These are phyloP conservation scores for Crassisporium funariophilum DNA, from an alignment of 768 basidiomycete genomes.

Conservation along the genomic window DNA sequence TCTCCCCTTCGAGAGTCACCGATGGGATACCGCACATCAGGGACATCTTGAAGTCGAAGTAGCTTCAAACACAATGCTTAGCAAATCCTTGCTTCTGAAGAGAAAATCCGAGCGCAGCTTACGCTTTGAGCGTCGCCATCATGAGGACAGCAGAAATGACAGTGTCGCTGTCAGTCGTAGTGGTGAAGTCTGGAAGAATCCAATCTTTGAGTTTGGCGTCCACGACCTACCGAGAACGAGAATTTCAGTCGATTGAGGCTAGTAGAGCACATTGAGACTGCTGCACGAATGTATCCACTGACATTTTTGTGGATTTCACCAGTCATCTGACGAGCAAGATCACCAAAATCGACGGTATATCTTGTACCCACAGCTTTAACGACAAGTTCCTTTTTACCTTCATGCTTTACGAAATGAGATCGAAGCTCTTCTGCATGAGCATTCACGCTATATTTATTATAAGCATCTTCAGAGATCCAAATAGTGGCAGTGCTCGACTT, in stretches of 20 bases:
- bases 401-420: conserved; percentile 32
- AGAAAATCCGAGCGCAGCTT: neutral
- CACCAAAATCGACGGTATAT: conserved; percentile 30
- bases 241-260: neutral
- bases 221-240: conserved; percentile 10
- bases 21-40: conserved; percentile 25
- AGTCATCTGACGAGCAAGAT: conserved; percentile 31
- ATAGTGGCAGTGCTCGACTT: conserved; percentile 17
- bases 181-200: conserved; percentile 18
- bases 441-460: conserved; percentile 8
- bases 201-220: conserved; percentile 19
- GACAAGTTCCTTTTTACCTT: conserved; percentile 31
- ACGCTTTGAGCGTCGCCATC: conserved; percentile 22
- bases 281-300: neutral
- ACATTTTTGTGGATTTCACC: conserved; percentile 25
- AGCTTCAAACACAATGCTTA: conserved; percentile 3
- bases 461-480: conserved; percentile 15
- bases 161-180: conserved; percentile 16
- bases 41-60: conserved; percentile 19
- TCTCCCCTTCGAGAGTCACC: conserved; percentile 24
- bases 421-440: conserved; percentile 31
- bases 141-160: conserved; percentile 17
- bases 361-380: conserved; percentile 17
- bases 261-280: neutral
- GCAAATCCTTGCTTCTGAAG: neutral